These are phyloP conservation scores for Lentinula edodes DNA, from an alignment of 768 basidiomycete species.

Conservation along the genomic window DNA sequence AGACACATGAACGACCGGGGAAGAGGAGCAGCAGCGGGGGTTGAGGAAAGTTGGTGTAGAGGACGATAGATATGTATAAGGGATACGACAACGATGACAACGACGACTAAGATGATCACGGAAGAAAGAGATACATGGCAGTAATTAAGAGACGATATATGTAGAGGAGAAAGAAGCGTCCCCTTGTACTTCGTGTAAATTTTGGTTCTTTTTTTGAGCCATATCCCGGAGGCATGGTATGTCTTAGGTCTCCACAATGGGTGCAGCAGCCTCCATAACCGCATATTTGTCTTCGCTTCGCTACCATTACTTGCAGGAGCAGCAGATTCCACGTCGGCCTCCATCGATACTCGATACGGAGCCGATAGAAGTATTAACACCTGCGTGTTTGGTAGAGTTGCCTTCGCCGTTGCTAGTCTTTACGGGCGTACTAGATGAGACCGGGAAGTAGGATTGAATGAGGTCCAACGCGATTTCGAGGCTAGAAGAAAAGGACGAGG, in stretches of 20 bases:
- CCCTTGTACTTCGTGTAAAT: neutral
- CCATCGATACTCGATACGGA: neutral
- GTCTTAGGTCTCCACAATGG: neutral
- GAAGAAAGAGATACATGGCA: neutral
- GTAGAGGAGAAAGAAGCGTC: neutral
- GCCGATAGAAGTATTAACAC: neutral
- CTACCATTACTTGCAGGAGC: neutral
- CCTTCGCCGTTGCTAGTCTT: neutral
- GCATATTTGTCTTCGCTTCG: neutral
- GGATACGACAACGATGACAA: neutral
- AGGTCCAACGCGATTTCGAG: constrained; percentile 62
- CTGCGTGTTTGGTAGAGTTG: neutral
- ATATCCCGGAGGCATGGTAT: neutral
- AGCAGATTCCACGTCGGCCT: neutral
- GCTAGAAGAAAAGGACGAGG: constrained; percentile 24
- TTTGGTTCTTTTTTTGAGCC: neutral
- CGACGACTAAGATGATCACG: neutral
- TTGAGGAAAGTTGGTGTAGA: neutral
- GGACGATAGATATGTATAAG: constrained; percentile 2
- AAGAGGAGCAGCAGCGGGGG: neutral
- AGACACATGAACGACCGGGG: neutral
- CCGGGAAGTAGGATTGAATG: constrained; percentile 39
- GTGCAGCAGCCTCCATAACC: neutral
- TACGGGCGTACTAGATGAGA: neutral
- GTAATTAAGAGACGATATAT: neutral